A percentile compares a stretch with the other conserved stretches of the same genome.
These are phyloP conservation scores for Rhodamnia rubescens DNA, from an alignment of 345 rosid species.

Conservation along the genomic window DNA sequence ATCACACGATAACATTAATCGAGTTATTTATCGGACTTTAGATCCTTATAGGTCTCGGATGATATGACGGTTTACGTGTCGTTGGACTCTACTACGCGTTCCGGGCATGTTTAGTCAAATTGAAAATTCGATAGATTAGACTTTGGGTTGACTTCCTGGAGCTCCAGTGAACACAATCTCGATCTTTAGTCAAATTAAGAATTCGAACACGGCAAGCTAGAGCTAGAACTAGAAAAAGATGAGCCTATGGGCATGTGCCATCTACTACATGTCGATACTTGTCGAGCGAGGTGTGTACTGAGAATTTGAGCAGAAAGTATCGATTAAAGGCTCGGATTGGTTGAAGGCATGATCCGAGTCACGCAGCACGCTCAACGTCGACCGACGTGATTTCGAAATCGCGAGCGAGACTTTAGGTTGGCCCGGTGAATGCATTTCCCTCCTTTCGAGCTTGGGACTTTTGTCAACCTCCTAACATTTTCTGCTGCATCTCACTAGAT, in stretches of 20 bases:
- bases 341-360: not conserved
- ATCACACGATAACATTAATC: not conserved
- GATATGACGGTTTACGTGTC: not conserved
- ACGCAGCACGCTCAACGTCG: not conserved
- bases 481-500: too few relatives aligned
- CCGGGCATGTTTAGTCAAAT: too few relatives aligned
- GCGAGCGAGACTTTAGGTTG: not conserved
- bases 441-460: too few relatives aligned
- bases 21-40: not conserved
- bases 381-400: not conserved
- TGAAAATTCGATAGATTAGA: not conserved
- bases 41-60: not conserved
- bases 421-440: too few relatives aligned
- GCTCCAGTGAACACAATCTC: not conserved
- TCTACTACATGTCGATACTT: not conserved
- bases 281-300: not conserved
- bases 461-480: too few relatives aligned
- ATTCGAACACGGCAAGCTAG: not conserved
- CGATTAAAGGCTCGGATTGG: not conserved
- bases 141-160: not conserved
- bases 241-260: not conserved
- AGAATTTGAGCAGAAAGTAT: not conserved
- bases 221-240: not conserved
- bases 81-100: not conserved
- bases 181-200: not conserved